A percentile compares a stretch with the other conserved stretches of the same genome.
phyloP scores from a whole-genome alignment of 2,329 filamentous ascomycete genomes.

The Botrytis aclada region DNA sequence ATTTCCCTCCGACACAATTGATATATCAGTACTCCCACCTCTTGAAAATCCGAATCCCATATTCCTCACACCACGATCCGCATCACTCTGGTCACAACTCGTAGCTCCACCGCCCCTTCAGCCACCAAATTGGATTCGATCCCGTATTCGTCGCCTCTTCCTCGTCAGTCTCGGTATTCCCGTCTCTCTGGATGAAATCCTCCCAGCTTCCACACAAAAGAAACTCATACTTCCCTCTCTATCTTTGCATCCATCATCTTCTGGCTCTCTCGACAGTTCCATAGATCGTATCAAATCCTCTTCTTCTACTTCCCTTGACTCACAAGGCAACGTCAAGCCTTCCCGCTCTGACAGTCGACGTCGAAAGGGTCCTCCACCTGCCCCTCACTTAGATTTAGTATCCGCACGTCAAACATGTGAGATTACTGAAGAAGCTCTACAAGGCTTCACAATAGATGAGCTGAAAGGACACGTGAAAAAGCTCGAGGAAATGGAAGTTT shows the following conservation, averaged over 20 bases:
- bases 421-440: slow-evolving; percentile 79
- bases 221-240: slow-evolving; percentile 91
- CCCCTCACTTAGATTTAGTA: slow-evolving; percentile 75
- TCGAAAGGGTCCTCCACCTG: slow-evolving; percentile 58
- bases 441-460: slow-evolving; percentile 75
- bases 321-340: slow-evolving; percentile 50
- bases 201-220: slow-evolving; percentile 96
- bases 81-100: slow-evolving; percentile 93
- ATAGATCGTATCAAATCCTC: slow-evolving; percentile 39
- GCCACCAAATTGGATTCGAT: slow-evolving; percentile 96
- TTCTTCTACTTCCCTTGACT: slow-evolving; percentile 58
- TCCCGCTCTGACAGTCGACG: slow-evolving; percentile 43
- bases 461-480: slow-evolving; percentile 67
- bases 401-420: slow-evolving; percentile 74
- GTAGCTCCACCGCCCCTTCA: slow-evolving; percentile 92
- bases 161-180: slow-evolving; percentile 94
- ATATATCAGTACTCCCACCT: slow-evolving; percentile 49
- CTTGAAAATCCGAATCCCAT: slow-evolving; percentile 51
- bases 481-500: slow-evolving; percentile 66
- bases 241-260: slow-evolving; percentile 48
- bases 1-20: slow-evolving; percentile 58
- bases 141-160: slow-evolving; percentile 89
- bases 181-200: slow-evolving; percentile 93
- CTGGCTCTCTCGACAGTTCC: slow-evolving; percentile 44
- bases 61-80: slow-evolving; percentile 81